Percentiles rank a stretch among this genome's conserved stretches.
phyloP scores from a whole-genome alignment of 495 filamentous ascomycete genomes.

The Penicillium manginii region DNA sequence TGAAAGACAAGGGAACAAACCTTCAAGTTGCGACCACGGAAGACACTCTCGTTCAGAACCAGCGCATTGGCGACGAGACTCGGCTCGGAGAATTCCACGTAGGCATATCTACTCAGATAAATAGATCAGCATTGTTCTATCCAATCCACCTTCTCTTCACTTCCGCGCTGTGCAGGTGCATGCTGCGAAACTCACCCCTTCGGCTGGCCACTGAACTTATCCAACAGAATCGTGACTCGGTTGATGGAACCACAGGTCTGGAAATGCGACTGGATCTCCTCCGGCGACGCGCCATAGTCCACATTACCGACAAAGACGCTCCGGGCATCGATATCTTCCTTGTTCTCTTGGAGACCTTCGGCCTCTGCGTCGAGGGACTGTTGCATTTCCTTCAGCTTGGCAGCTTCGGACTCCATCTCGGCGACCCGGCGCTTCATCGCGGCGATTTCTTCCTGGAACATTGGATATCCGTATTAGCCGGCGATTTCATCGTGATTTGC shows the following conservation, averaged over 20 bases:
- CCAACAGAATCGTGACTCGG: constrained; percentile 93
- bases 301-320: constrained; percentile 99
- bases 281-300: constrained; percentile 95
- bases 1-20: constrained; percentile 44
- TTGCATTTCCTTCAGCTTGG: constrained; percentile 97
- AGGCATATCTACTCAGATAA: constrained; percentile 76
- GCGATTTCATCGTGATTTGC: neutral
- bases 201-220: constrained; percentile 97
- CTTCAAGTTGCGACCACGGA: constrained; percentile 94
- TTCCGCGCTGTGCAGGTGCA: neutral
- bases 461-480: constrained; percentile 11
- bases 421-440: constrained; percentile 98
- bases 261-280: constrained; percentile 99
- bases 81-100: constrained; percentile 98
- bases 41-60: constrained; percentile 94
- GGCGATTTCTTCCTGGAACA: constrained; percentile 82
- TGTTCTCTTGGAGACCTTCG: constrained; percentile 83
- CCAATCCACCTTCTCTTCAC: neutral
- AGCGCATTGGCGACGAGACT: constrained; percentile 90
- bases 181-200: constrained; percentile 74
- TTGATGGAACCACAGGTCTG: constrained; percentile 98
- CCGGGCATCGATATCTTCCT: constrained; percentile 93
- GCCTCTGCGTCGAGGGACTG: constrained; percentile 81
- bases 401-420: constrained; percentile 98
- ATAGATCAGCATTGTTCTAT: no score